Conservation (phyloP, 495 filamentous ascomycete genomes). For the Penicillium pulvis region DNA sequence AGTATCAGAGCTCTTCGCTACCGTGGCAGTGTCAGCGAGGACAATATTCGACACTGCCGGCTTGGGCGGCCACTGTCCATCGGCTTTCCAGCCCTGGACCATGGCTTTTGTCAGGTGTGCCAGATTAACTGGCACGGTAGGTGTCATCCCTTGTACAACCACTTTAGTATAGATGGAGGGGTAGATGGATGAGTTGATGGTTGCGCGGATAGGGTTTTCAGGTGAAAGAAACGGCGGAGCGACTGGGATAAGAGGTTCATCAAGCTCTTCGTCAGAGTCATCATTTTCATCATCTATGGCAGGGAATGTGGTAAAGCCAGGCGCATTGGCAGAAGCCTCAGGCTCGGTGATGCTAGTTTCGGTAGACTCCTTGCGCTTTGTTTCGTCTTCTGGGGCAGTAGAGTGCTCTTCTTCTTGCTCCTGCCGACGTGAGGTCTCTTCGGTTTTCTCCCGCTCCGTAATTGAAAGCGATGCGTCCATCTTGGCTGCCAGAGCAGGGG, state of each 20-base stretch:
- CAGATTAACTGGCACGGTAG: constrained; percentile 85
- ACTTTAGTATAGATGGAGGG: constrained; percentile 86
- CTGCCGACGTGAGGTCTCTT: constrained; percentile 18
- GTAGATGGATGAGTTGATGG: constrained; percentile 72
- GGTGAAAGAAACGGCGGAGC: constrained; percentile 67
- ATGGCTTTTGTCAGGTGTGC: constrained; percentile 76
- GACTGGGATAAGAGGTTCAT: constrained; percentile 58
- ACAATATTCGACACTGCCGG: constrained; percentile 36
- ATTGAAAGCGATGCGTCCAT: constrained; percentile 29
- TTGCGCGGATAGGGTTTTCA: constrained; percentile 68
- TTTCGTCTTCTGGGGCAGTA: constrained; percentile 26
- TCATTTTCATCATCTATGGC: constrained; percentile 26
- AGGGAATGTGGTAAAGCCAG: constrained; percentile 8
- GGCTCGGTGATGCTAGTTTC: constrained; percentile 40
- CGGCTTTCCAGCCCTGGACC: constrained; percentile 90
- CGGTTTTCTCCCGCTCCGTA: constrained; percentile 24
- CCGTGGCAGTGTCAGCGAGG: constrained; percentile 34
- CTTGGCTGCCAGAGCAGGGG: constrained; percentile 37
- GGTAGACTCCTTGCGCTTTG: constrained; percentile 30
- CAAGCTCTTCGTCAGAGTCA: constrained; percentile 30
- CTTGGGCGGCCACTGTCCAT: constrained; percentile 92
- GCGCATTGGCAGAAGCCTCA: constrained; percentile 13
- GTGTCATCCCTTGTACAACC: constrained; percentile 72
- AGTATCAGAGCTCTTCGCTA: constrained; percentile 22
- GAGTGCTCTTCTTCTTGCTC: constrained; percentile 30